A percentile compares a stretch with the other conserved stretches of the same genome.
phyloP scores from a whole-genome alignment of 1,284 basidiomycete species.

The Mycena citricolor region DNA sequence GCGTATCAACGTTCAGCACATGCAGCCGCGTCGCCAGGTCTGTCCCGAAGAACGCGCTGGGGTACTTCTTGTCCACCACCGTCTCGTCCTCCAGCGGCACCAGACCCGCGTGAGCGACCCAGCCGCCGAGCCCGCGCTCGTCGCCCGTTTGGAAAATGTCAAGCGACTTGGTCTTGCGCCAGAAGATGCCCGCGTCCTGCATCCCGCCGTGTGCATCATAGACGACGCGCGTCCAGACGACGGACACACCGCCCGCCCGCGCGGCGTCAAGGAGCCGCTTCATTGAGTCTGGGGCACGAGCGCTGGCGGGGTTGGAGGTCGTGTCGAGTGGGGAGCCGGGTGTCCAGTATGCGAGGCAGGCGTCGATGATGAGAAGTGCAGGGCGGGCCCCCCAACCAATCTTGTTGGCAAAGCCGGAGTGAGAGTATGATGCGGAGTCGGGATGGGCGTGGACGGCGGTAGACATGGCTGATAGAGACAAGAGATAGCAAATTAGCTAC shows the following conservation, averaged over 20 bases:
- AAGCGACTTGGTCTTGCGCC: conserved; percentile 19
- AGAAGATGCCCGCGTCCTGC: conserved; percentile 22
- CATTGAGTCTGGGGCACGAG: conserved; percentile 15
- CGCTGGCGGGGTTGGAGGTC: conserved; percentile 13
- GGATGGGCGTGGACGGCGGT: neutral
- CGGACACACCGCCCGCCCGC: conserved; percentile 11
- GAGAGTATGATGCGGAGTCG: neutral
- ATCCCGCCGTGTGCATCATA: conserved; percentile 21
- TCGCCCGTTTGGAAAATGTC: conserved; percentile 19
- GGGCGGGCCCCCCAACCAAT: conserved; percentile 20
- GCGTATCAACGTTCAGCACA: conserved; percentile 17
- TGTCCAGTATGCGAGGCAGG: conserved; percentile 20
- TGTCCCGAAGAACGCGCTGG: conserved; percentile 23
- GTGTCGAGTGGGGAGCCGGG: conserved; percentile 18
- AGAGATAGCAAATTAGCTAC: too few species aligned
- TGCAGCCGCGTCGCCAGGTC: conserved; percentile 15
- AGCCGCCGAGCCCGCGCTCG: conserved; percentile 12
- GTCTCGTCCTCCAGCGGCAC: conserved; percentile 10
- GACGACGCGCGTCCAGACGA: conserved; percentile 21
- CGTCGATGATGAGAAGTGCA: conserved; percentile 17
- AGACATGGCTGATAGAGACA: too few species aligned
- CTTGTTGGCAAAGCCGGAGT: conserved; percentile 16
- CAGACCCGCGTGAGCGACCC: conserved; percentile 14
- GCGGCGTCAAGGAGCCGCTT: conserved; percentile 19
- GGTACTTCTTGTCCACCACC: conserved; percentile 20